Evolutionary conservation across 176 grass and related monocot species (phyloP).

Genomic region (Dendrocalamus sinicus): DNA sequence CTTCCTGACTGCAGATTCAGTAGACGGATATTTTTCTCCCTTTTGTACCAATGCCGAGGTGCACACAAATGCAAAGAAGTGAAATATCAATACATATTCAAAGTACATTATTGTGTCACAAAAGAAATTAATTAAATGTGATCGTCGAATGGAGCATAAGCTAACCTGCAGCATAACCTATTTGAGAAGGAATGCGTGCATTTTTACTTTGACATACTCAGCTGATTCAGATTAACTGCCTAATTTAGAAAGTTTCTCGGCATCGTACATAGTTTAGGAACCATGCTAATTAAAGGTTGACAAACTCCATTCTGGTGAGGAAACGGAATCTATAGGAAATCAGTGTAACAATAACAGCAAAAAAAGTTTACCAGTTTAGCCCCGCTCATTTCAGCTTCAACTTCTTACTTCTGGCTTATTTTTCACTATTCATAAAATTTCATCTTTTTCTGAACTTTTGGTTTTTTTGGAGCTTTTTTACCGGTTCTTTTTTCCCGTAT

Average conservation of each 20-base stretch:
- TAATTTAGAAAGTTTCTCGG: background rate
- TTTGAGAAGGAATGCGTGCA: background rate
- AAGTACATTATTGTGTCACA: background rate
- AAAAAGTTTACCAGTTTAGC: background rate
- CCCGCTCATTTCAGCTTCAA: too few species aligned
- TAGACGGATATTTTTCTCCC: slow-evolving; percentile 38
- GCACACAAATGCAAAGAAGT: slow-evolving; percentile 35
- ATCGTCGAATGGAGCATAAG: background rate
- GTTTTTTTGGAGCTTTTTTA: too few species aligned
- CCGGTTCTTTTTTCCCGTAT: too few species aligned
- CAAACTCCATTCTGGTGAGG: background rate
- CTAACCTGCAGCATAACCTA: background rate
- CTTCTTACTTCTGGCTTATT: too few species aligned
- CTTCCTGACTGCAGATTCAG: slow-evolving; percentile 75
- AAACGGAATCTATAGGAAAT: slow-evolving; percentile 5
- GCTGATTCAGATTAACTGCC: slow-evolving; percentile 7
- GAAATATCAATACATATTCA: slow-evolving; percentile 5
- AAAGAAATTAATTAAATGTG: background rate
- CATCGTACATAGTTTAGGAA: background rate
- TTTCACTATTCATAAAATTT: too few species aligned
- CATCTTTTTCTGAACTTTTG: too few species aligned
- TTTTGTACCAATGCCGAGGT: slow-evolving; percentile 35
- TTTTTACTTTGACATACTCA: background rate
- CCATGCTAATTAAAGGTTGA: background rate
- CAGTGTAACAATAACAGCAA: background rate